Conservation (phyloP, 805 yeast species). For the Metschnikowia cubensis region DNA sequence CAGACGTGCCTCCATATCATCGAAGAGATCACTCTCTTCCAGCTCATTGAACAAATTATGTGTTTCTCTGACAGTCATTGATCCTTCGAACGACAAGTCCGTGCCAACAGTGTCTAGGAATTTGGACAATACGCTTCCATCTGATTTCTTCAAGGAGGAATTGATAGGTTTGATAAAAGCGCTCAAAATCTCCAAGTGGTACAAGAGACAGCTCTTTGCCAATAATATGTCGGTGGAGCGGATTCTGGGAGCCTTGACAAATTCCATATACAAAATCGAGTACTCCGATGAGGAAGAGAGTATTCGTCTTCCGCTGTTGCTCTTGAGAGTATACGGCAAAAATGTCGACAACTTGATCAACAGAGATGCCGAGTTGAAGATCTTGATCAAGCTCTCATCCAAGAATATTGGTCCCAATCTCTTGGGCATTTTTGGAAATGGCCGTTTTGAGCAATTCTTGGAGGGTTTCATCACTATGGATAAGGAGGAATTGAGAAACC, state of each 20-base stretch:
- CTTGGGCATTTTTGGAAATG: constrained; percentile 86
- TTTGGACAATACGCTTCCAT: constrained; percentile 74
- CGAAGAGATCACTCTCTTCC: constrained; percentile 34
- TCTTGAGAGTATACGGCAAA: constrained; percentile 84
- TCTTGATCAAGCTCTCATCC: constrained; percentile 67
- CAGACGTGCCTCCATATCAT: constrained; percentile 29
- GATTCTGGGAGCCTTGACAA: constrained; percentile 91
- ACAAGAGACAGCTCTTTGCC: constrained; percentile 42
- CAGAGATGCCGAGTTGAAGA: constrained; percentile 71
- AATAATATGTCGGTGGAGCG: constrained; percentile 52
- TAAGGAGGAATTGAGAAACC: constrained; percentile 67
- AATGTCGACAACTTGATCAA: constrained; percentile 84
- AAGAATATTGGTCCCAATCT: constrained; percentile 84
- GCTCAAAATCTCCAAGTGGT: constrained; percentile 78
- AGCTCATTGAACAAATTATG: constrained; percentile 27
- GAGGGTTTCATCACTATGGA: constrained; percentile 77
- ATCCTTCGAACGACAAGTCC: constrained; percentile 28
- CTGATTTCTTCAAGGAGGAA: constrained; percentile 83
- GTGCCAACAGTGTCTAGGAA: constrained; percentile 52
- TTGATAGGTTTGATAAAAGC: constrained; percentile 59
- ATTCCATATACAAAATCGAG: constrained; percentile 76
- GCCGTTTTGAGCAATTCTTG: constrained; percentile 89
- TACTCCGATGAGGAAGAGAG: constrained; percentile 38
- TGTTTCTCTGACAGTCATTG: constrained; percentile 26
- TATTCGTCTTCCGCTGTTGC: constrained; percentile 51